Percentiles rank a stretch among this genome's conserved stretches.
phyloP scores from a whole-genome alignment of 2,329 filamentous ascomycete genomes.

The Coleophoma eucalyptorum region DNA sequence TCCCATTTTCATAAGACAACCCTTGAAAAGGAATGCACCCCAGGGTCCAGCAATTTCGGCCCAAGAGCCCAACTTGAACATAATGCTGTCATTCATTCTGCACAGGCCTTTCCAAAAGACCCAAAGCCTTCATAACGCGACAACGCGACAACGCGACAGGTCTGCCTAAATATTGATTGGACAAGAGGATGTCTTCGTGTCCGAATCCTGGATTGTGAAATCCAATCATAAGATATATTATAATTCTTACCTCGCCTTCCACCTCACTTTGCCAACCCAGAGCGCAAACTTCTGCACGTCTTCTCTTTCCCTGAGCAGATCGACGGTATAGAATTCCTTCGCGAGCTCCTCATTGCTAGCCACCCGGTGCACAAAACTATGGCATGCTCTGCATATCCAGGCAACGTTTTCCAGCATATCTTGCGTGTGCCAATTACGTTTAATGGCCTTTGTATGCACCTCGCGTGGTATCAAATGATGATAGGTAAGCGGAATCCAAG shows the following conservation, averaged over 20 bases:
- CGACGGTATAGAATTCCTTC: conserved; percentile 67
- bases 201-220: no score
- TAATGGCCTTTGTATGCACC: conserved; percentile 72
- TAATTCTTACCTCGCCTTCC: conserved; percentile 54
- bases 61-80: no score
- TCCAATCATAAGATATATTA: background rate
- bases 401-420: conserved; percentile 77
- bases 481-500: conserved; percentile 75
- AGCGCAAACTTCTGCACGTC: conserved; percentile 67
- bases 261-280: conserved; percentile 72
- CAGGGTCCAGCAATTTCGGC: no score
- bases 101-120: no score
- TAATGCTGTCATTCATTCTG: no score
- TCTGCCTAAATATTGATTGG: no score
- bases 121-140: no score
- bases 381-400: conserved; percentile 82
- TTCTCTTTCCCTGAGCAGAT: conserved; percentile 63
- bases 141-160: no score
- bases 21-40: no score
- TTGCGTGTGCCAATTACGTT: conserved; percentile 74
- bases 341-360: conserved; percentile 76
- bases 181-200: no score
- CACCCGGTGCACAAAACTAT: conserved; percentile 76
- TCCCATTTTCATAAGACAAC: no score
- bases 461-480: conserved; percentile 82